Percentiles rank a stretch among this genome's conserved stretches.
These are phyloP conservation scores for Colletotrichum salicis DNA, from an alignment of 2,329 filamentous ascomycete species.

Conservation along the genomic window DNA sequence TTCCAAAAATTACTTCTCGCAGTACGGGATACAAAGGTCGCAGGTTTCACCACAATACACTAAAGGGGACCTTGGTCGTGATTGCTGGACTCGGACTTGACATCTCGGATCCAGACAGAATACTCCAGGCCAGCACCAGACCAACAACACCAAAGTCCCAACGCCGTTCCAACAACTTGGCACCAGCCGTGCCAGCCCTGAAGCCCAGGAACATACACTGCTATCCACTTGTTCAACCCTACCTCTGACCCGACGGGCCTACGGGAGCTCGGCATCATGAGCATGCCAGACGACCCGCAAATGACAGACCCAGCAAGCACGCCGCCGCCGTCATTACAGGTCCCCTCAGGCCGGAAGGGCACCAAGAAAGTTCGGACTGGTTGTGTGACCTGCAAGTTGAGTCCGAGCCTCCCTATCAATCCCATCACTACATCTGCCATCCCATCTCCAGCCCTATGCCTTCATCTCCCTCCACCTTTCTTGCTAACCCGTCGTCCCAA, in stretches of 20 bases:
- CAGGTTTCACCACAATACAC: not conserved
- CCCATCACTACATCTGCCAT: not conserved
- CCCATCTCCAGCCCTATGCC: not conserved
- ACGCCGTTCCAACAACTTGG: not conserved
- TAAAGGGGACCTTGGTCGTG: not conserved
- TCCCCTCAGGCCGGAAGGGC: conserved; percentile 48
- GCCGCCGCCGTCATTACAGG: conserved; percentile 19
- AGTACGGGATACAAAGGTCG: not conserved
- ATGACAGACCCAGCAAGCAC: conserved; percentile 6
- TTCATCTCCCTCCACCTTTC: not conserved
- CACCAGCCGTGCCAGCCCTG: too few relatives aligned
- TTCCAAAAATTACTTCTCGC: not conserved
- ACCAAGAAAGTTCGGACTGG: conserved; percentile 60
- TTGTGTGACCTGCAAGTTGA: conserved; percentile 66
- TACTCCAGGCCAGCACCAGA: not conserved
- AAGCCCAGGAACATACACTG: not conserved
- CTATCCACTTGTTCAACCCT: not conserved
- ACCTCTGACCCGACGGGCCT: not conserved
- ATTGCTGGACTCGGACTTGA: conserved; percentile 29
- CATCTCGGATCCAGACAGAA: conserved; percentile 1
- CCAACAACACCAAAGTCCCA: not conserved
- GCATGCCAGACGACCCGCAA: conserved; percentile 2
- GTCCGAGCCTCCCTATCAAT: conserved; percentile 40
- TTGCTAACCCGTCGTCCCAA: not conserved
- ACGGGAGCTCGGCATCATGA: not conserved